Evolutionary conservation across 1,139 yeast genomes (phyloP).

Genomic region (Suhomyces maxii): DNA sequence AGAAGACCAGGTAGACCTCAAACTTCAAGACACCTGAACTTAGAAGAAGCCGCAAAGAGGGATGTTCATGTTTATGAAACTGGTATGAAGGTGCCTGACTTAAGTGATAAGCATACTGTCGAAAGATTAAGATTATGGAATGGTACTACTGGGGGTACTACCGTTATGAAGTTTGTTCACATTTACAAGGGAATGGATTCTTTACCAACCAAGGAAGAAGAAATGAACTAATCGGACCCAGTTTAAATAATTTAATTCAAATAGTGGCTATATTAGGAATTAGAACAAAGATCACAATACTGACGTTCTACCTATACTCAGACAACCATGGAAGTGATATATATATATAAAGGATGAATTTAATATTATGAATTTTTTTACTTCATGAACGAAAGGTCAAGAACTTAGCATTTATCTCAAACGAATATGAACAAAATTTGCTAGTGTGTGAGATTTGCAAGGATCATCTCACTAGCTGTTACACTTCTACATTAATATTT

Average conservation of each 20-base stretch:
- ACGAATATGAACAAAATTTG: no score
- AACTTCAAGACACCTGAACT: constrained; percentile 61
- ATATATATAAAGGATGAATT: no score
- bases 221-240: constrained; percentile 16
- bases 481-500: not conserved
- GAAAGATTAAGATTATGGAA: constrained; percentile 68
- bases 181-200: constrained; percentile 34
- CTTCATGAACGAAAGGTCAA: no score
- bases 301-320: no score
- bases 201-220: constrained; percentile 29
- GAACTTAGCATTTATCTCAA: no score
- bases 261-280: not conserved
- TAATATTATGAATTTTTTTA: no score
- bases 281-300: not conserved
- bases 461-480: not conserved
- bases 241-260: not conserved
- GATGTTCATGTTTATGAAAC: constrained; percentile 63
- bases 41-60: constrained; percentile 61
- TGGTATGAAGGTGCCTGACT: constrained; percentile 76
- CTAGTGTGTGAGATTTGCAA: not conserved
- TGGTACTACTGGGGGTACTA: constrained; percentile 79
- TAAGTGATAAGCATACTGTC: constrained; percentile 62
- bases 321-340: no score
- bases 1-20: constrained; percentile 91
- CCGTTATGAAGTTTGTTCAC: constrained; percentile 51